phyloP scores from a whole-genome alignment of 169 alveolate species.

The Besnoitia besnoiti region DNA sequence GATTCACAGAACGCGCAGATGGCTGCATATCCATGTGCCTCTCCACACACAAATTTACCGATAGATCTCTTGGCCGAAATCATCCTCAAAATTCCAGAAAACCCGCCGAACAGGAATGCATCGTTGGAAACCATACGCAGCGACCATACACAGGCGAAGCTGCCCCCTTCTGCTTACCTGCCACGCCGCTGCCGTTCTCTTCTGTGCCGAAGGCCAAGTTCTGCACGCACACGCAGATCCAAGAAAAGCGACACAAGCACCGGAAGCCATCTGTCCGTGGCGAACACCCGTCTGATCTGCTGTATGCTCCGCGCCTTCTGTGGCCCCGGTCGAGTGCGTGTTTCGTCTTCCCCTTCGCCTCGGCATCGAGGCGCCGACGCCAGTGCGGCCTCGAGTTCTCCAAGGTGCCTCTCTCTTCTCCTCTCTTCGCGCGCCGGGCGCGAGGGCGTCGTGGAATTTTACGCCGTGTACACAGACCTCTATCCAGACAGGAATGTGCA shows the following conservation, averaged over 20 bases:
- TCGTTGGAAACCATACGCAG: no score
- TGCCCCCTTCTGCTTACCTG: not conserved
- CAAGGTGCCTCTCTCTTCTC: not conserved
- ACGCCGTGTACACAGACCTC: no score
- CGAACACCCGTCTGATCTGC: no score
- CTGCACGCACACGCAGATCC: not conserved
- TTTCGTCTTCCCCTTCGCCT: not conserved
- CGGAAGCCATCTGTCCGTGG: not conserved
- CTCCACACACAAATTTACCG: no score
- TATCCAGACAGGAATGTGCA: no score
- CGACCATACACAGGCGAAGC: no score
- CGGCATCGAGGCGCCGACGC: not conserved
- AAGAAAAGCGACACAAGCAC: not conserved
- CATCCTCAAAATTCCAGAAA: no score
- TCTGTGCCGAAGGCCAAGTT: not conserved
- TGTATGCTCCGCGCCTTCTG: not conserved
- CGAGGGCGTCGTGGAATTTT: not conserved
- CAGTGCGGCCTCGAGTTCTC: not conserved
- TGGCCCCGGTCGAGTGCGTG: not conserved
- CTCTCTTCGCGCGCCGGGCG: not conserved
- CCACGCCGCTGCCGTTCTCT: constrained; percentile 11
- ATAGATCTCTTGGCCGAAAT: no score
- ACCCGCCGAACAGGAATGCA: no score
- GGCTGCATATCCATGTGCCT: no score
- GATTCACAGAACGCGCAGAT: no score